Evolutionary conservation across 345 rosid species (phyloP).

Genomic region (Sonneratia caseolaris): DNA sequence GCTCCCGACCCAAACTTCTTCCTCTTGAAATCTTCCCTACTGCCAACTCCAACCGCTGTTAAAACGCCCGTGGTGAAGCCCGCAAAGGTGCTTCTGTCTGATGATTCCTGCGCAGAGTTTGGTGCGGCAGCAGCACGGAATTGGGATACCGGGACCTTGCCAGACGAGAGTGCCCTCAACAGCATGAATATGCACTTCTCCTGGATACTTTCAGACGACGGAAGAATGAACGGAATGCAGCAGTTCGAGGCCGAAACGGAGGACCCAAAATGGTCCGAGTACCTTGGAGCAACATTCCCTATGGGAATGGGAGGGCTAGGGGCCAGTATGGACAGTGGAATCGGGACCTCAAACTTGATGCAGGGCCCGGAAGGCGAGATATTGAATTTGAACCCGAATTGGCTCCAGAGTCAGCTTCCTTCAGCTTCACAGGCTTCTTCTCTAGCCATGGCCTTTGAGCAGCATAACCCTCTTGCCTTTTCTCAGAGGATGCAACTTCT

Average conservation of each 20-base stretch:
- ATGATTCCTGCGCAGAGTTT: not conserved
- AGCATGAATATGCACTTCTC: slow-evolving; percentile 1
- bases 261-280: slow-evolving; percentile 9
- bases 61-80: not conserved
- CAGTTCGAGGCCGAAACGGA: slow-evolving; percentile 2
- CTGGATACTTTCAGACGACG: not conserved
- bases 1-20: not conserved
- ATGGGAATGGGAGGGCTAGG: not conserved
- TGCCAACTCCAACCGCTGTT: not conserved
- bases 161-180: not conserved
- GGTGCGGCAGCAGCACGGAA: not conserved
- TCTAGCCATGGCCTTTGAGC: slow-evolving; percentile 1
- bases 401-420: not conserved
- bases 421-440: not conserved
- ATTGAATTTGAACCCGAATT: not conserved
- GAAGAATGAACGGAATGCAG: not conserved
- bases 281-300: slow-evolving; percentile 1
- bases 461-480: not conserved
- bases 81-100: not conserved
- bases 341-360: not conserved
- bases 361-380: not conserved
- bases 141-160: slow-evolving; percentile 1
- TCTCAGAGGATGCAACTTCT: not conserved
- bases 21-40: not conserved
- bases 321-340: not conserved